Conservation (phyloP, 2,329 filamentous ascomycete species). For the Rhinocladiella mackenziei region DNA sequence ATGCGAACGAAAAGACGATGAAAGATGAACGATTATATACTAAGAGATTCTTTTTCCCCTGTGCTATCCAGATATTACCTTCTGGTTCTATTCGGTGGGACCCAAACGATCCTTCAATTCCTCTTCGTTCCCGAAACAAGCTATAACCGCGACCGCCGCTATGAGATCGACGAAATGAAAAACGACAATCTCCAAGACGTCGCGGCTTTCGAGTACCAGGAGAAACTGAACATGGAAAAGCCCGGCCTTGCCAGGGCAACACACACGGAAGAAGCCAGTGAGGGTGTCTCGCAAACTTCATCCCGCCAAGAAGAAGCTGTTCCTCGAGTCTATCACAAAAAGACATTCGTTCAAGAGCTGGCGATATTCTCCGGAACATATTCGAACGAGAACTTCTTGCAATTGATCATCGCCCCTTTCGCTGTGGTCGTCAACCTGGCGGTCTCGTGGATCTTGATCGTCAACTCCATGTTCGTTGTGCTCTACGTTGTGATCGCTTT, state of each 20-base stretch:
- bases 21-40: neutral
- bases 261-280: neutral
- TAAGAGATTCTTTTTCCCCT: too few species aligned
- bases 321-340: neutral
- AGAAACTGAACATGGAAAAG: neutral
- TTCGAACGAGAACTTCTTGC: neutral
- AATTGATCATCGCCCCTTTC: conserved; percentile 8
- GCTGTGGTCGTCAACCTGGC: conserved; percentile 31
- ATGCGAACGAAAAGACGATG: neutral
- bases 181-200: neutral
- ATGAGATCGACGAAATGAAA: conserved; percentile 8
- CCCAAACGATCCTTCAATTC: neutral
- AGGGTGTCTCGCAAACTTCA: neutral
- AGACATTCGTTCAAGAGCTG: neutral
- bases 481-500: neutral
- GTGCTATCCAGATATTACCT: conserved; percentile 1
- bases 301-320: neutral
- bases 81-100: conserved; percentile 6
- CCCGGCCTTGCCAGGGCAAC: neutral
- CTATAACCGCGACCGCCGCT: conserved; percentile 4
- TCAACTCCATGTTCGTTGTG: neutral
- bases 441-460: neutral
- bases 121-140: conserved; percentile 3
- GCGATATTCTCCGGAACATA: neutral
- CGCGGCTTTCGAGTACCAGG: neutral